Conservation (phyloP, 2,329 filamentous ascomycete genomes). For the Phaeomoniella chlamydospora region DNA sequence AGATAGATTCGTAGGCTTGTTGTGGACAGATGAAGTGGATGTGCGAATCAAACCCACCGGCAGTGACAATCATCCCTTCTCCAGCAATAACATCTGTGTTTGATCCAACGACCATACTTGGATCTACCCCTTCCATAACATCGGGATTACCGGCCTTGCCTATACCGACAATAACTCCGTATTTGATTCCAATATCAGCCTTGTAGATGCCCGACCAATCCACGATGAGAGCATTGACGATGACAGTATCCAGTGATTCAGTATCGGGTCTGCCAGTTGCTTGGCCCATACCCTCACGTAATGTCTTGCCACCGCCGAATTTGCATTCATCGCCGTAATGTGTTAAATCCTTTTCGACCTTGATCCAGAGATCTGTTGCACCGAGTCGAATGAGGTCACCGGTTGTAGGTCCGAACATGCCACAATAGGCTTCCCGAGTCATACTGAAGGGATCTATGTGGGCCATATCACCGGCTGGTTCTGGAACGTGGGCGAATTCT, state of each 20-base stretch:
- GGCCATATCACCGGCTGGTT: slow-evolving; percentile 42
- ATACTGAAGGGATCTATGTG: slow-evolving; percentile 52
- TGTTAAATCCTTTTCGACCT: slow-evolving; percentile 75
- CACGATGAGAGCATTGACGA: slow-evolving; percentile 79
- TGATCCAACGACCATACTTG: slow-evolving; percentile 66
- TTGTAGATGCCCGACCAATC: slow-evolving; percentile 93
- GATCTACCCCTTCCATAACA: slow-evolving; percentile 76
- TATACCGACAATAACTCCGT: slow-evolving; percentile 73
- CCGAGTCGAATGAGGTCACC: slow-evolving; percentile 75
- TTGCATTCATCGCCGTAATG: slow-evolving; percentile 85
- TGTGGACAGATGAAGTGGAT: slow-evolving; percentile 95
- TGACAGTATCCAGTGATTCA: slow-evolving; percentile 67
- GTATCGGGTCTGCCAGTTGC: slow-evolving; percentile 60
- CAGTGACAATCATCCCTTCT: slow-evolving; percentile 81
- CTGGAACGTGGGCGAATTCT: slow-evolving; percentile 64
- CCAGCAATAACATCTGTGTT: slow-evolving; percentile 86
- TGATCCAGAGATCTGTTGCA: slow-evolving; percentile 76
- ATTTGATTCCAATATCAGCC: slow-evolving; percentile 86
- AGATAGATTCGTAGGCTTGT: slow-evolving; percentile 68
- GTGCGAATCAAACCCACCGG: slow-evolving; percentile 78
- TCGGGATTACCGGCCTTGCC: slow-evolving; percentile 97
- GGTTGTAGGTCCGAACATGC: slow-evolving; percentile 86
- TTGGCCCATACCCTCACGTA: slow-evolving; percentile 93
- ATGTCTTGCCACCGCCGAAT: slow-evolving; percentile 86
- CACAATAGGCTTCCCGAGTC: slow-evolving; percentile 62